A percentile compares a stretch with the other conserved stretches of the same genome.
Evolutionary conservation across 2,329 filamentous ascomycete species (phyloP).

Genomic region (Sarocladium strictum): DNA sequence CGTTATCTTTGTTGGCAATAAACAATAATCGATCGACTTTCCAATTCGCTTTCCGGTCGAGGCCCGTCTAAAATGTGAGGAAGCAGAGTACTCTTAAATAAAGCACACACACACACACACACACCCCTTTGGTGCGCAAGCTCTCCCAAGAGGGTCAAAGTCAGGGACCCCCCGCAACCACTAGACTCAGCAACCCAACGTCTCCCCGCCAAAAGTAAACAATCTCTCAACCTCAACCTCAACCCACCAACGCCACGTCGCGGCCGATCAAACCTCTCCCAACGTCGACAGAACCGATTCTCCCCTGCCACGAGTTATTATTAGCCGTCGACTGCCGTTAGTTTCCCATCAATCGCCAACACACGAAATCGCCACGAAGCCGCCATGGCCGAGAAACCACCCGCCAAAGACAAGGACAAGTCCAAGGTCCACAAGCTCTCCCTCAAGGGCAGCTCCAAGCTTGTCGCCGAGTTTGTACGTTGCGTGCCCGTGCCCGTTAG

Average conservation of each 20-base stretch:
- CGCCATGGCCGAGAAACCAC: slow-evolving; percentile 1
- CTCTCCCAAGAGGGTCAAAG: not conserved
- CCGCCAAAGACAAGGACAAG: slow-evolving; percentile 53
- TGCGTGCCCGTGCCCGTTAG: too few relatives aligned
- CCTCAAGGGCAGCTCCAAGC: slow-evolving; percentile 75
- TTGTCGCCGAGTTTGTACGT: slow-evolving; percentile 93
- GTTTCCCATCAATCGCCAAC: too few relatives aligned
- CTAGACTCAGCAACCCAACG: not conserved
- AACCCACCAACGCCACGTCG: not conserved
- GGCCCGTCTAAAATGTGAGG: too few relatives aligned
- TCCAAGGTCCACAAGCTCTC: slow-evolving; percentile 94
- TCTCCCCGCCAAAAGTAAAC: slow-evolving; percentile 8
- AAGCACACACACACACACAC: too few relatives aligned
- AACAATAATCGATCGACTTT: too few relatives aligned
- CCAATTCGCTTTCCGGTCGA: too few relatives aligned
- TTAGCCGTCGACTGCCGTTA: not conserved
- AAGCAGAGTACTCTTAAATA: too few relatives aligned
- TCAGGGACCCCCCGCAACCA: not conserved
- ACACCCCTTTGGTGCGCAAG: too few relatives aligned
- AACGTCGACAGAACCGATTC: too few relatives aligned
- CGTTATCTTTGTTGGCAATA: too few relatives aligned
- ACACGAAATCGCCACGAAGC: not conserved
- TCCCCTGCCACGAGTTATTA: too few relatives aligned
- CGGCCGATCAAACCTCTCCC: not conserved
- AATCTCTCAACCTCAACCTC: slow-evolving; percentile 7